These are phyloP conservation scores for Colletotrichum godetiae DNA, from an alignment of 2,329 filamentous ascomycete species.

Conservation along the genomic window DNA sequence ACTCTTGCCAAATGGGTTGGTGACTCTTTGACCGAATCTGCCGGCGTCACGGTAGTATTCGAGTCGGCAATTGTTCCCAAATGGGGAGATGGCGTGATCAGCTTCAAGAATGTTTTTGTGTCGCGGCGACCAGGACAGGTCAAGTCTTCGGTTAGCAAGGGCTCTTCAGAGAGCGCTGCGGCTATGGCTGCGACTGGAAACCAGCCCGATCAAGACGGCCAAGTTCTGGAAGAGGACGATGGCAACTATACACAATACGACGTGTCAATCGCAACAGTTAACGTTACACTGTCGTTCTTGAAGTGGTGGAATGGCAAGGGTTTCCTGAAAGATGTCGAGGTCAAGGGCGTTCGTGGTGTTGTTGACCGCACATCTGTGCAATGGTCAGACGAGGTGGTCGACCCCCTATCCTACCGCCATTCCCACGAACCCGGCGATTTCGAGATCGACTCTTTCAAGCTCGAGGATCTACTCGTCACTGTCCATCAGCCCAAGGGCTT, in stretches of 20 bases:
- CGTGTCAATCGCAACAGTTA: conserved; percentile 92
- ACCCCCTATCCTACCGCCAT: conserved; percentile 89
- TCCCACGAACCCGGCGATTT: conserved; percentile 93
- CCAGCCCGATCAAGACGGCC: conserved; percentile 59
- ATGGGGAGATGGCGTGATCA: conserved; percentile 95
- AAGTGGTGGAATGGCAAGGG: conserved; percentile 99
- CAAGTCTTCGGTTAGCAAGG: conserved; percentile 88
- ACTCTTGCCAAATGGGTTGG: conserved; percentile 93
- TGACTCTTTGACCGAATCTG: conserved; percentile 94
- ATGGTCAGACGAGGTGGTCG: conserved; percentile 75
- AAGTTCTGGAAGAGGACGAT: conserved; percentile 74
- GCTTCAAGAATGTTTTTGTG: conserved; percentile 96
- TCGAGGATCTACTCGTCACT: conserved; percentile 92
- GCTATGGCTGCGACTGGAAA: conserved; percentile 84
- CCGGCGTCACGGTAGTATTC: conserved; percentile 93
- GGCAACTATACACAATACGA: conserved; percentile 99
- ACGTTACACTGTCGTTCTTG: conserved; percentile 95
- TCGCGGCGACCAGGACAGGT: conserved; percentile 88
- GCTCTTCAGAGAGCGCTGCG: conserved; percentile 85
- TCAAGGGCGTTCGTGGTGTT: conserved; percentile 92
- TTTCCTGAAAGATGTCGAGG: conserved; percentile 88
- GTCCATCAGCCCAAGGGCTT: conserved; percentile 91
- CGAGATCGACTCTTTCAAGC: conserved; percentile 95
- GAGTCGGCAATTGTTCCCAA: conserved; percentile 97
- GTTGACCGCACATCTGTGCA: conserved; percentile 88